A percentile compares a stretch with the other conserved stretches of the same genome.
These are phyloP conservation scores for Boletus speciosus DNA, from an alignment of 768 basidiomycete genomes.

Conservation along the genomic window DNA sequence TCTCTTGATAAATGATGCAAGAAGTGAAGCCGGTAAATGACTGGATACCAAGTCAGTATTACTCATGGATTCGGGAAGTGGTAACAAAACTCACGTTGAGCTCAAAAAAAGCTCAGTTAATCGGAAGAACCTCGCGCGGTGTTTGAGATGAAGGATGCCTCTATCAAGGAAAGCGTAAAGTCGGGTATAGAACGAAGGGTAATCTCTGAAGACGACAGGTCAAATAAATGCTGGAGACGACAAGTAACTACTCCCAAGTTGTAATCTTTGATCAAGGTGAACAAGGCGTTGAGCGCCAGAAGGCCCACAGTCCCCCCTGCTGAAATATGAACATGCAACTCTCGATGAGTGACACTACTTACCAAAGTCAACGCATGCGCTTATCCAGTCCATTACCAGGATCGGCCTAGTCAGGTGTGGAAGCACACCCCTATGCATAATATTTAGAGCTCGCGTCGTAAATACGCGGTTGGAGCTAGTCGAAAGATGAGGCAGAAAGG, in stretches of 20 bases:
- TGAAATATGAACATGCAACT: neutral
- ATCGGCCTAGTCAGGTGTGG: constrained; percentile 78
- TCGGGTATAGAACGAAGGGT: constrained; percentile 90
- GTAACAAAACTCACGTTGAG: constrained; percentile 67
- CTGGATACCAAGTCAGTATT: constrained; percentile 37
- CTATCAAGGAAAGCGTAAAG: constrained; percentile 88
- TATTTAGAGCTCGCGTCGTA: constrained; percentile 58
- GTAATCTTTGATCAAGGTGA: constrained; percentile 86
- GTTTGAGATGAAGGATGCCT: constrained; percentile 85
- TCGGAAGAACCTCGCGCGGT: constrained; percentile 93
- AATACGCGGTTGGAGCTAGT: constrained; percentile 33
- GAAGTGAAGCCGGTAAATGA: constrained; percentile 83
- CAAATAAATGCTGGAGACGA: constrained; percentile 1
- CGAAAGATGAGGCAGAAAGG: constrained; percentile 60
- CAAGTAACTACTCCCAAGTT: constrained; percentile 65
- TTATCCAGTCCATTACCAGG: constrained; percentile 90
- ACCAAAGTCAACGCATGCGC: constrained; percentile 80
- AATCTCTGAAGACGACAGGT: constrained; percentile 59
- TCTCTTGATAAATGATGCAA: constrained; percentile 94
- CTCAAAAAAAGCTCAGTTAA: constrained; percentile 86
- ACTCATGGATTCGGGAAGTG: neutral
- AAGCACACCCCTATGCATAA: constrained; percentile 81
- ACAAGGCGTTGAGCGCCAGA: constrained; percentile 87
- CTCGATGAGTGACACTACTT: constrained; percentile 18
- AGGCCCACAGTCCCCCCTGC: constrained; percentile 82